Conservation (phyloP, 805 yeast species). For the Pichia gijzeniarum region DNA sequence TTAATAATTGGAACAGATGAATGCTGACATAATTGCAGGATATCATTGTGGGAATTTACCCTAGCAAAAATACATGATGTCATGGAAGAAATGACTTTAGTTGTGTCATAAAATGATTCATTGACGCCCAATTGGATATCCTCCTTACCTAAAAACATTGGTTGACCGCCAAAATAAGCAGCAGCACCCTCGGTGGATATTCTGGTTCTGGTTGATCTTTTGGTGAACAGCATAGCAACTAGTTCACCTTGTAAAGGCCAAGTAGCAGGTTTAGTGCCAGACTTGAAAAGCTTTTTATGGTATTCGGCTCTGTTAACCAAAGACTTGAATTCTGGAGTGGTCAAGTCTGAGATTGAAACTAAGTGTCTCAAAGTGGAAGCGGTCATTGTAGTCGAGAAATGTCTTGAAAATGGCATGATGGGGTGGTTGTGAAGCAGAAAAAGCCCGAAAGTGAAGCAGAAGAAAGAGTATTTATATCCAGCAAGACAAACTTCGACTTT, state of each 20-base stretch:
- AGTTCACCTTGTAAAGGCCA: constrained; percentile 69
- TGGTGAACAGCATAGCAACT: constrained; percentile 77
- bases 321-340: constrained; percentile 61
- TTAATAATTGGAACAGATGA: constrained; percentile 90
- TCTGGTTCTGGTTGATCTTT: constrained; percentile 93
- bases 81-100: constrained; percentile 90
- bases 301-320: constrained; percentile 68
- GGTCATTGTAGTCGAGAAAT: constrained; percentile 23
- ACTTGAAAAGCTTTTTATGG: constrained; percentile 58
- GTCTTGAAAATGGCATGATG: constrained; percentile 12
- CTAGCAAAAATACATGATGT: constrained; percentile 96
- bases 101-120: constrained; percentile 83
- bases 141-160: constrained; percentile 93
- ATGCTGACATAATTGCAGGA: constrained; percentile 66
- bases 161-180: constrained; percentile 87
- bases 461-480: too few species aligned
- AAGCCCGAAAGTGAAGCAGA: too few species aligned
- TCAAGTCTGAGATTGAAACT: constrained; percentile 72
- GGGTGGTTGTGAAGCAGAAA: too few species aligned
- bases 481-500: too few species aligned
- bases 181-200: constrained; percentile 94
- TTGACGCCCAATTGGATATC: constrained; percentile 96
- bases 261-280: constrained; percentile 38
- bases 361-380: constrained; percentile 53
- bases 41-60: constrained; percentile 79